Evolutionary conservation across 2,329 filamentous ascomycete species (phyloP).

Genomic region (Tolypocladium sp.): DNA sequence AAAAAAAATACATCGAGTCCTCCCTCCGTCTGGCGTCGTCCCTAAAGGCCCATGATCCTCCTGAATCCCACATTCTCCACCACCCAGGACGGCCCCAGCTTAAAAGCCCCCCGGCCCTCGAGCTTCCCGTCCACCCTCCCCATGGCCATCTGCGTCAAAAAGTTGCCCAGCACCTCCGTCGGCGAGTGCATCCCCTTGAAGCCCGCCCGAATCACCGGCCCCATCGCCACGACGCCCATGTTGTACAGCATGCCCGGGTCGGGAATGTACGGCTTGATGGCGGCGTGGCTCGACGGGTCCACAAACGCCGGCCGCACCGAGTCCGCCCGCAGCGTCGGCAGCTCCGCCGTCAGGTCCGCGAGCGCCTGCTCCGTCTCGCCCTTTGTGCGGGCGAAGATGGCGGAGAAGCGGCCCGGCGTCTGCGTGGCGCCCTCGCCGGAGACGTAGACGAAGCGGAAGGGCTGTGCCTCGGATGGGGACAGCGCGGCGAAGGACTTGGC

Average conservation of each 20-base stretch:
- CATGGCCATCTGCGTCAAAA: constrained; percentile 36
- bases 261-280: constrained; percentile 33
- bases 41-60: constrained; percentile 19
- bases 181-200: constrained; percentile 24
- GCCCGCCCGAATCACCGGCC: constrained; percentile 12
- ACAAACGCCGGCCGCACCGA: constrained; percentile 52
- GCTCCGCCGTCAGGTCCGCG: constrained; percentile 36
- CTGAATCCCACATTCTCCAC: constrained; percentile 26
- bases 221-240: constrained; percentile 9
- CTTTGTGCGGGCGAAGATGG: constrained; percentile 55
- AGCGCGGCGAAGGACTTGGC: constrained; percentile 49
- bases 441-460: constrained; percentile 63
- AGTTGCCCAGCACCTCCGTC: constrained; percentile 32
- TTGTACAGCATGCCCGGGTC: constrained; percentile 10
- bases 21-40: no score
- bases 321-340: constrained; percentile 40
- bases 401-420: constrained; percentile 43
- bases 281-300: constrained; percentile 35
- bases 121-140: constrained; percentile 20
- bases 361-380: constrained; percentile 55
- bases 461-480: constrained; percentile 26
- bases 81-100: constrained; percentile 24
- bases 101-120: constrained; percentile 19
- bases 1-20: no score
- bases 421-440: constrained; percentile 56